Base-by-base conservation (phyloP, 116 monocot genomes). In the Posidonia oceanica region DNA sequence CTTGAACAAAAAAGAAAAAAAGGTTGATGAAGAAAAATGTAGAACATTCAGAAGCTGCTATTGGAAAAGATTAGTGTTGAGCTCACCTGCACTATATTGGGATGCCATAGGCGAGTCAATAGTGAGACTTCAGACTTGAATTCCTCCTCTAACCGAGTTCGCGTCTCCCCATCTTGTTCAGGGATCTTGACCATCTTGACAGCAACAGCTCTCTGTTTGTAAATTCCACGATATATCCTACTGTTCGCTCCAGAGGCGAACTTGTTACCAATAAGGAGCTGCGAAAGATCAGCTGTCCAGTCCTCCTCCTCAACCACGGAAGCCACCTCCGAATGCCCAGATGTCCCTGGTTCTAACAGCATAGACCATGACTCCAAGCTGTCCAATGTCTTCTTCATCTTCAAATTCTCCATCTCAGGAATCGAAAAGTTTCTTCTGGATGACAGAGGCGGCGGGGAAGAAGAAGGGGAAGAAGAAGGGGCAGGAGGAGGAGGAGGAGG, bases 251-350 rank as follows among this genome's bases (percentile, higher is more conserved):
- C 95, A 5, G 95, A 86, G 29, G 95, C 91, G 69, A 95, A 95
- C 75, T 84, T 95, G 63, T 91, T 86, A 14, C 95, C 95, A n/a
- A 95, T 81, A 64, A 91, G 85, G 6, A 95, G 82, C 39, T 95
- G 88, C 37, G 95, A 95, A 40, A 95, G 81, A 81, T 95, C 95
- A 2, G 91, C 95, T 86, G 84, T 81, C 95, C 95, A 95, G 14
- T 88, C 87, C 67, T 90, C 94, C 23, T 80, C 78, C 40, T 72
- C 79, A 11, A 69, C 81, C 23, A 3, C 3, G 18, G 52, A 15
- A 14, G 36, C 51, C 21, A 39, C 78, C 13, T 82, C 82, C 22
- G 52, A 61, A 20, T 39, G 54, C 21, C 77, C 80, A 0, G 37
- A 75, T 21, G 65, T 81, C 54, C 83, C 90, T 0, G 82, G 70